These are phyloP conservation scores for Verticillium alfalfae DNA, from an alignment of 2,329 filamentous ascomycete genomes.

Conservation along the genomic window DNA sequence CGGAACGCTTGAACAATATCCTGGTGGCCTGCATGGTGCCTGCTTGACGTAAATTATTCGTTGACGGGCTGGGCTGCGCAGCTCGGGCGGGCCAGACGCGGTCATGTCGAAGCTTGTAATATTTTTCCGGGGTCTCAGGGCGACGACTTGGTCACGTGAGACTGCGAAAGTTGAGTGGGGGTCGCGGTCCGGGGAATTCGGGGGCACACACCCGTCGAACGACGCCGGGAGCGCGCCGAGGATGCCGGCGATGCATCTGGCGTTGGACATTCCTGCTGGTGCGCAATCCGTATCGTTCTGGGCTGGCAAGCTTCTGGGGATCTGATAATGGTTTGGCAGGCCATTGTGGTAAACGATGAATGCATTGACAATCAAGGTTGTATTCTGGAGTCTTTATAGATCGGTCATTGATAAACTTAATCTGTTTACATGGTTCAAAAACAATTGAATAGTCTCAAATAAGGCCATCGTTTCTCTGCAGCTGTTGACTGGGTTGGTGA, in stretches of 20 bases:
- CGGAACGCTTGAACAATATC: slow-evolving; percentile 66
- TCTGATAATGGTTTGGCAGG: no score
- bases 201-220: background rate
- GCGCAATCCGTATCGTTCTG: background rate
- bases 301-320: background rate
- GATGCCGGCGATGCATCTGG: background rate
- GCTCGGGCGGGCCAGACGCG: background rate
- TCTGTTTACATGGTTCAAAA: no score
- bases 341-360: no score
- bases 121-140: slow-evolving; percentile 8
- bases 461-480: background rate
- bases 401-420: no score
- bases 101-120: slow-evolving; percentile 1
- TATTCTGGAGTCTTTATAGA: no score
- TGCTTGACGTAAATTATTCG: background rate
- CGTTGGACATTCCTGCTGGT: no score
- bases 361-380: no score
- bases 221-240: background rate
- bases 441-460: no score
- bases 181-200: background rate
- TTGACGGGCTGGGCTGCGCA: background rate
- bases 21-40: slow-evolving; percentile 63
- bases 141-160: slow-evolving; percentile 5
- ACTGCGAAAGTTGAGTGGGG: background rate
- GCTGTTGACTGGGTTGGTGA: background rate